Evolutionary conservation across 208 protist species (phyloP), one percentile per base, ranked within the genome.

Genomic region (Entamoeba dispar): DNA sequence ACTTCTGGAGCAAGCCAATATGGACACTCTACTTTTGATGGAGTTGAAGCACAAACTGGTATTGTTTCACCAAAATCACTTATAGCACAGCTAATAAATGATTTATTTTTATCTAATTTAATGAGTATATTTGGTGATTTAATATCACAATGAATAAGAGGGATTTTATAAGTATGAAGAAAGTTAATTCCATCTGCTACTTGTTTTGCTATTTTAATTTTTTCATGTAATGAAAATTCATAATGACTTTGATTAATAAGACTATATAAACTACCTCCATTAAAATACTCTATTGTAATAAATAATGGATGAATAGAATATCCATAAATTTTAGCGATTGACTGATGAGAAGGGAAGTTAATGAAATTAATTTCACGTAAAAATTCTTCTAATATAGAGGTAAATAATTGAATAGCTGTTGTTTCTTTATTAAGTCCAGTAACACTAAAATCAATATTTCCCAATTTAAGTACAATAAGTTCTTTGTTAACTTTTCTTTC

Each of bases 1-100:
- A 95, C 93, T 86, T 96, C 95, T 27, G 95, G 95, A 17, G 94
- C 94, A 91, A 94, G 94, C 93, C 93, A 96, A 31, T 19, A 27
- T 27, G 93, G 93, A 52, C 73, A 86, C 3, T 91, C 92, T 34
- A 47, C 15, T 19, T 77, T 34, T n/a, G 27, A 77, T 10, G 8
- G 0, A n/a, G 8, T 6, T n/a, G 17, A 10, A 10, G 27, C 19
- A n/a, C 0, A 17, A 6, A 4, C 12, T 38, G 61, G n/a, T n/a
- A 77, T 5, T n/a, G 61, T 77, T 77, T 77, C 27, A 38, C 93
- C 93, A n/a, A 93, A 93, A 6, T 93, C 93, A 49, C 38, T 34
- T 31, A 93, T 27, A 2, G 43, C 73, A 69, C 31, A 43, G 19
- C 19, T 22, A 10, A n/a, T 4, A 34, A 38, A 77, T 77, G 8